Conservation (phyloP, 768 basidiomycete genomes). For the Amanita thiersii region DNA sequence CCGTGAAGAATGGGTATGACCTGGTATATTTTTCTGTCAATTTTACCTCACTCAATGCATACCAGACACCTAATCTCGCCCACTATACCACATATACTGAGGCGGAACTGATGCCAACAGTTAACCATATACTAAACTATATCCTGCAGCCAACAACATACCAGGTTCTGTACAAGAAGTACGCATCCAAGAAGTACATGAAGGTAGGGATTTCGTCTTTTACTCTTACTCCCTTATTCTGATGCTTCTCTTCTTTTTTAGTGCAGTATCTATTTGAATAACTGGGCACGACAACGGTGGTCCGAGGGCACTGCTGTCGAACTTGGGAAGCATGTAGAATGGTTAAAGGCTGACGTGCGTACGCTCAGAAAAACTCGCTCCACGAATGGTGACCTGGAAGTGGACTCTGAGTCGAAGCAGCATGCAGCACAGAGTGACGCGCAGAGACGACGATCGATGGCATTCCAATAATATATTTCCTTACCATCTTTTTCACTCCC, state of each 20-base stretch:
- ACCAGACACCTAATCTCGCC: conserved; percentile 72
- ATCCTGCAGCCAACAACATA: conserved; percentile 65
- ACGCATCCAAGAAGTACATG: conserved; percentile 74
- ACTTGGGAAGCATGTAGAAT: conserved; percentile 44
- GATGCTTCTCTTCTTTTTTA: conserved; percentile 18
- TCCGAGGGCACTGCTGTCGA: conserved; percentile 47
- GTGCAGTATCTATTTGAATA: conserved; percentile 70
- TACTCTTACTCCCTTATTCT: not conserved
- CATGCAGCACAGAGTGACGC: no score
- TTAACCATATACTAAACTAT: conserved; percentile 85
- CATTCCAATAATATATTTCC: no score
- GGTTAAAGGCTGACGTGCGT: conserved; percentile 43
- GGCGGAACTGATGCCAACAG: conserved; percentile 69
- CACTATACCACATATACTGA: conserved; percentile 87
- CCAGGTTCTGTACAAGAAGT: conserved; percentile 83
- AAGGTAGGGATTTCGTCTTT: conserved; percentile 43
- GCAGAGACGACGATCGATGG: no score
- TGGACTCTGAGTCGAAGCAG: no score
- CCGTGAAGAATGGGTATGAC: conserved; percentile 74
- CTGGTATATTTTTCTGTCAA: not conserved
- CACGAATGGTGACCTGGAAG: no score
- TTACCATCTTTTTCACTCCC: no score
- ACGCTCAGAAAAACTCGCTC: conserved; percentile 2
- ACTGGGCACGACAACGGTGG: conserved; percentile 77
- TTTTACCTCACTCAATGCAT: conserved; percentile 5